Evolutionary conservation across 495 filamentous ascomycete species (phyloP).

Genomic region (Hyaloscypha variabilis): DNA sequence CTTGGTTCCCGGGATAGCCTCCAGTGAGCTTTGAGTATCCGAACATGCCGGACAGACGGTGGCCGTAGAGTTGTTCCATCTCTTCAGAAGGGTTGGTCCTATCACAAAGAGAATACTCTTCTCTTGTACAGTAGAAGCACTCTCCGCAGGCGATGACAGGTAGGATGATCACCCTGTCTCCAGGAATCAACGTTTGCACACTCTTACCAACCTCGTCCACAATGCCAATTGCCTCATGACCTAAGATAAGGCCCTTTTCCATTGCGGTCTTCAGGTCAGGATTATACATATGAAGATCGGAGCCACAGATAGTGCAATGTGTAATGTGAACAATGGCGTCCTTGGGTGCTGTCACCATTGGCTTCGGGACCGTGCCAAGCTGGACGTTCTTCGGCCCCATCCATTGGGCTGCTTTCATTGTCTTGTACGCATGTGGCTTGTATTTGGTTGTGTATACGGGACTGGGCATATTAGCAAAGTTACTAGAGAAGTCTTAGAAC

Average conservation of each 20-base stretch:
- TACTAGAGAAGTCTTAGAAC: no score
- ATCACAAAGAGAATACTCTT: constrained; percentile 76
- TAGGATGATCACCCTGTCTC: constrained; percentile 65
- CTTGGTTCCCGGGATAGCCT: constrained; percentile 85
- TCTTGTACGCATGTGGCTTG: no score
- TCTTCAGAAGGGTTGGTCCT: constrained; percentile 74
- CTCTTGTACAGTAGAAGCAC: constrained; percentile 77
- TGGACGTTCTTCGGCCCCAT: no score
- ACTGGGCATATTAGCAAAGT: no score
- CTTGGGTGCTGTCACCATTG: no score
- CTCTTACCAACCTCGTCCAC: constrained; percentile 76
- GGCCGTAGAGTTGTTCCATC: constrained; percentile 71
- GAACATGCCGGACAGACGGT: constrained; percentile 71
- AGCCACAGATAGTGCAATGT: constrained; percentile 87
- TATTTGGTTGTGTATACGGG: no score
- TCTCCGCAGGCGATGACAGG: constrained; percentile 79
- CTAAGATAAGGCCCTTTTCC: constrained; percentile 87
- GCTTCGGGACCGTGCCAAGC: no score
- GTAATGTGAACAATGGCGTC: no score
- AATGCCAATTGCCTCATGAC: constrained; percentile 85
- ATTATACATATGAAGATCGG: constrained; percentile 82
- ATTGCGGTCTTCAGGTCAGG: constrained; percentile 66
- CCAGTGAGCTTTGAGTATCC: constrained; percentile 78
- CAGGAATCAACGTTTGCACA: no score
- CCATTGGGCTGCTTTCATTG: no score